Percentiles rank a stretch among this genome's conserved stretches.
phyloP scores from a whole-genome alignment of 2,329 filamentous ascomycete genomes.

The Neocucurbitaria cava region DNA sequence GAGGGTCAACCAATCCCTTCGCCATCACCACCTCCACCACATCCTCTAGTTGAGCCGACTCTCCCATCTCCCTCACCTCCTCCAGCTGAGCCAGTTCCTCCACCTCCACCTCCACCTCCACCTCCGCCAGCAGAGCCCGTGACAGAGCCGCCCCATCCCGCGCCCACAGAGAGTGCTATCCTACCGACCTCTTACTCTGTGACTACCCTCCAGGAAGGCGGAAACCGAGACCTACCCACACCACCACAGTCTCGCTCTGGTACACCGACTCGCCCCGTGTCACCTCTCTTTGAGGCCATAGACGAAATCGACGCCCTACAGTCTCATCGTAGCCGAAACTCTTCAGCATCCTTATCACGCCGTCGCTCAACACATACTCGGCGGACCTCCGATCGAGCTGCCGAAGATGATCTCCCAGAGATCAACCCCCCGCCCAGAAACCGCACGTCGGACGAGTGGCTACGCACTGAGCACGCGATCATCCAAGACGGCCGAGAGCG shows the following conservation, averaged over 20 bases:
- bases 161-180: slow-evolving; percentile 32
- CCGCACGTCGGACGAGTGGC: slow-evolving; percentile 37
- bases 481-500: slow-evolving; percentile 27
- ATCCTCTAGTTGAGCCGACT: not conserved
- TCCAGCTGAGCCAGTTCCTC: slow-evolving; percentile 2
- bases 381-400: slow-evolving; percentile 21
- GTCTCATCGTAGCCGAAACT: slow-evolving; percentile 30
- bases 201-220: slow-evolving; percentile 12
- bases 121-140: slow-evolving; percentile 15
- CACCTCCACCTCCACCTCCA: slow-evolving; percentile 11
- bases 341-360: slow-evolving; percentile 29
- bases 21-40: not conserved
- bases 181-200: slow-evolving; percentile 25
- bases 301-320: slow-evolving; percentile 46
- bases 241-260: slow-evolving; percentile 34
- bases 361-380: slow-evolving; percentile 40
- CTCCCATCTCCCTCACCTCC: not conserved
- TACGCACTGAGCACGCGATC: slow-evolving; percentile 36
- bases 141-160: slow-evolving; percentile 15
- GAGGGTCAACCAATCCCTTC: too few relatives aligned
- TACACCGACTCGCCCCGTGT: slow-evolving; percentile 35
- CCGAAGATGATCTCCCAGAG: slow-evolving; percentile 31
- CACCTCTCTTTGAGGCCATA: slow-evolving; percentile 43
- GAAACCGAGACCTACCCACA: slow-evolving; percentile 27
- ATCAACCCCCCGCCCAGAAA: slow-evolving; percentile 25